A percentile compares a stretch with the other conserved stretches of the same genome.
Evolutionary conservation across 305 asterid genomes (phyloP).

Genomic region (Euphrasia arctica): DNA sequence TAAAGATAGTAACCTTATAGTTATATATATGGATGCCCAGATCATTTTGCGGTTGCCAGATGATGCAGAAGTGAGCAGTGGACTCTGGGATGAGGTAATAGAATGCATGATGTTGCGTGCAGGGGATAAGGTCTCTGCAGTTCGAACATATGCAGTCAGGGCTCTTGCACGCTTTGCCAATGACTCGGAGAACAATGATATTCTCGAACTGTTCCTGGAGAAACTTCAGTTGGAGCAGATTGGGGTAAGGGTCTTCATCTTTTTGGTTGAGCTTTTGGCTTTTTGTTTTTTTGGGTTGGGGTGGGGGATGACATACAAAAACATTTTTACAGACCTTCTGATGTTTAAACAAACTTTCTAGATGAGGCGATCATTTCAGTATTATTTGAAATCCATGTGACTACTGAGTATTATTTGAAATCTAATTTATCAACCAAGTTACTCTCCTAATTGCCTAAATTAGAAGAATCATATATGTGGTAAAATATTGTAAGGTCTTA

Average conservation of each 20-base stretch:
- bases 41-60: conserved; percentile 92
- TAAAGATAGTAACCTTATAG: conserved; percentile 3
- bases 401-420: background rate
- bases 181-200: conserved; percentile 73
- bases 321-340: conserved; percentile 11
- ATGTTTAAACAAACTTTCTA: conserved; percentile 6
- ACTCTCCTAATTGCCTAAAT: background rate
- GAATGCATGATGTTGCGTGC: conserved; percentile 71
- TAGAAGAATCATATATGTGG: conserved; percentile 10
- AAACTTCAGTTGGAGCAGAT: conserved; percentile 75
- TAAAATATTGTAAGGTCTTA: background rate
- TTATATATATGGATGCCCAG: conserved; percentile 33
- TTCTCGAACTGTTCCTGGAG: conserved; percentile 75
- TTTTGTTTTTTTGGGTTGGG: background rate
- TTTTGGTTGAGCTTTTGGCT: conserved; percentile 13
- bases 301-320: conserved; percentile 8
- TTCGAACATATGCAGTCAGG: conserved; percentile 78
- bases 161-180: conserved; percentile 84
- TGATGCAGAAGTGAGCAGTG: conserved; percentile 87
- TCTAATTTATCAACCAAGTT: conserved; percentile 1
- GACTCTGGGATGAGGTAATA: conserved; percentile 96
- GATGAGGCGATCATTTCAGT: background rate
- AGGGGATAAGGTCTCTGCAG: conserved; percentile 71
- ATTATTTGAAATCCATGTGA: background rate
- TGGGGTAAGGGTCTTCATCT: conserved; percentile 47